These are phyloP conservation scores for Hypoxylon lenormandii DNA, from an alignment of 495 filamentous ascomycete species.

Conservation along the genomic window DNA sequence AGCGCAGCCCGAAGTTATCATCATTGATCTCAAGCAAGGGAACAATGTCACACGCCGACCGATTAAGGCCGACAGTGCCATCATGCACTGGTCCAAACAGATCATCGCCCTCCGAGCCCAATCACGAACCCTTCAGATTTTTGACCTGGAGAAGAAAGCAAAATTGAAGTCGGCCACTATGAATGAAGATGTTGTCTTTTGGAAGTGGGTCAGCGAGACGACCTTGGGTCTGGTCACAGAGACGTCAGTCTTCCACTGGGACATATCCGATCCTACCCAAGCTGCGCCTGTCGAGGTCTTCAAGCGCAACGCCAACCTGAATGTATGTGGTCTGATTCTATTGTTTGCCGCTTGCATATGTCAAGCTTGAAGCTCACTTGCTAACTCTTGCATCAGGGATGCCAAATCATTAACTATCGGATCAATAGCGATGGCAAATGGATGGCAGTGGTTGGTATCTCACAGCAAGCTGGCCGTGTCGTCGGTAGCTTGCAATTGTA, in stretches of 20 bases:
- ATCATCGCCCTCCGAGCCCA: constrained; percentile 97
- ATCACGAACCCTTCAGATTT: constrained; percentile 92
- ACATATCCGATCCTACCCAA: constrained; percentile 85
- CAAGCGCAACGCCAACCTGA: constrained; percentile 88
- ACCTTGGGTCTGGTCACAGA: constrained; percentile 91
- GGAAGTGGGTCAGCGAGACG: constrained; percentile 96
- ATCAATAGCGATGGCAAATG: constrained; percentile 95
- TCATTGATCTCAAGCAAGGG: constrained; percentile 92
- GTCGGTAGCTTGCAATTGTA: constrained; percentile 97
- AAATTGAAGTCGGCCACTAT: constrained; percentile 95
- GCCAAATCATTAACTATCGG: constrained; percentile 99
- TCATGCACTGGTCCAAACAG: constrained; percentile 97
- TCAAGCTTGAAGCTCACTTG: background rate
- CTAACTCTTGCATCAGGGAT: constrained; percentile 67
- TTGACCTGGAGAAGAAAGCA: constrained; percentile 86
- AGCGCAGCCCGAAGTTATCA: constrained; percentile 90
- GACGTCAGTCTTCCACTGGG: constrained; percentile 93
- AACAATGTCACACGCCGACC: constrained; percentile 92
- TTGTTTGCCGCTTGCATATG: background rate
- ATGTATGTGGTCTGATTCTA: constrained; percentile 66
- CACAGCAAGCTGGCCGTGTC: constrained; percentile 89
- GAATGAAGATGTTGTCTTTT: constrained; percentile 97
- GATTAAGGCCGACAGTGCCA: constrained; percentile 99
- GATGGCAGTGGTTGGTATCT: constrained; percentile 98
- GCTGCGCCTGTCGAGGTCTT: constrained; percentile 86